phyloP scores from a whole-genome alignment of 352 stramenopile genomes.

The Pythium aphanidermatum region DNA sequence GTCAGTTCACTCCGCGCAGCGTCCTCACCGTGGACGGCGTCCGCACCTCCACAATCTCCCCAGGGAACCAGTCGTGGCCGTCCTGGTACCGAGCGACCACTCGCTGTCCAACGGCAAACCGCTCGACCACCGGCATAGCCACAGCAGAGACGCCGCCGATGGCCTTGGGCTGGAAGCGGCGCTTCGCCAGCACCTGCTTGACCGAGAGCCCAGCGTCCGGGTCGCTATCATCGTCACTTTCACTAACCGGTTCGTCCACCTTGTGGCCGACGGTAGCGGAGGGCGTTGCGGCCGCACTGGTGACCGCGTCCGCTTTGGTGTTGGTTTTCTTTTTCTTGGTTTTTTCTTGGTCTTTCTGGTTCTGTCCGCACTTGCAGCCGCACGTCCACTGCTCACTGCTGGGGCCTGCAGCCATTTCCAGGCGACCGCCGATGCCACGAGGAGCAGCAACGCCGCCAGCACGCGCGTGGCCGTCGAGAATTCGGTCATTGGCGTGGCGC shows the following conservation, averaged over 20 bases:
- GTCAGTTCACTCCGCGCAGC: not conserved
- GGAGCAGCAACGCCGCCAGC: conserved; percentile 9
- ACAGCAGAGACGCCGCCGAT: conserved; percentile 28
- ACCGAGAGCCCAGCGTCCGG: conserved; percentile 51
- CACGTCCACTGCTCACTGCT: not conserved
- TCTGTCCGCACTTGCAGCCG: not conserved
- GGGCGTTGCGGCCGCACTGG: not conserved
- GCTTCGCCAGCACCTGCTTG: conserved; percentile 51
- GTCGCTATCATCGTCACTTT: conserved; percentile 34
- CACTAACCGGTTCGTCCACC: conserved; percentile 1
- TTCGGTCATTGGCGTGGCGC: conserved; percentile 7
- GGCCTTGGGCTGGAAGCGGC: conserved; percentile 55
- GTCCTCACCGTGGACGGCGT: no score
- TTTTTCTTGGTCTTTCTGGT: conserved; percentile 16
- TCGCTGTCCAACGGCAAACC: conserved; percentile 33
- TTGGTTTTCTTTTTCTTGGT: conserved; percentile 14
- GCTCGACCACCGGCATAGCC: conserved; percentile 18
- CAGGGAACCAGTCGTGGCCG: conserved; percentile 56
- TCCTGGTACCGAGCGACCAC: conserved; percentile 60
- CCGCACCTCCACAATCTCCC: conserved; percentile 49
- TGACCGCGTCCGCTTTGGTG: not conserved
- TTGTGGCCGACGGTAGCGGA: not conserved
- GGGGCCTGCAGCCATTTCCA: conserved; percentile 13
- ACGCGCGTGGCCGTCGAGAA: conserved; percentile 15
- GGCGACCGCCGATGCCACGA: conserved; percentile 4